Base-by-base conservation (phyloP, 805 yeast genomes). In the Metschnikowia anglica region DNA sequence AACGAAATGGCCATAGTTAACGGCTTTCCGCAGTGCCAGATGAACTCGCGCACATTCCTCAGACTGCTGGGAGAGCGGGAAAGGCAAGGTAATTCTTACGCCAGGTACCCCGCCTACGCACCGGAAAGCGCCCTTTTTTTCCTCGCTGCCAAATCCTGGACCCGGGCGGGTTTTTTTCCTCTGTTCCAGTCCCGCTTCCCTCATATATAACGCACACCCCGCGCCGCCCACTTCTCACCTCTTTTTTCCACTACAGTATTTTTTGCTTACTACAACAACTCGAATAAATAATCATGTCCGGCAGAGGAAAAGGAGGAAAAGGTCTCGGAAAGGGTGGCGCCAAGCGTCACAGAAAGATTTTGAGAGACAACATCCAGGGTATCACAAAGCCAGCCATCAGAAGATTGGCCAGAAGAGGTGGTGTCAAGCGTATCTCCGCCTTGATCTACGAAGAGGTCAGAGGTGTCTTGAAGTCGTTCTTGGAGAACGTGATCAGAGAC, bases 301-400 rank as follows among this genome's bases (percentile, higher is more conserved):
- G 98, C 73, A 90, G 97, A 83, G 99, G 99, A 68, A 91, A 93
- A 88, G 98, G 98, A 70, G 99, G 98, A 70, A 93, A 93, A 87
- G 99, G 99, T 78, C 82, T 93, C 65, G 99, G 99, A 68, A 93
- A 93, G 80, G 98, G 97, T 78, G 99, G 99, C 80, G 99, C 99
- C 65, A 91, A 91, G 85, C 89, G 99, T 77, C 99, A 91, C 89
- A 88, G 98, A 84, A 90, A 90, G 88, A 88, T 91, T 75, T 81
- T 90, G 58, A 90, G 98, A 82, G 99, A 93, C 75, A 93, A 91
- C 91, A 91, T 93, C 61, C 97, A 90, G 78, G 99, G 99, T 81
- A 91, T 91, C 71, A 91, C 99, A 53, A 91, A 91, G 83, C 99
- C 99, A 70, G 99, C 99, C 68, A 91, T 91, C 69, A 89, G 99